phyloP scores from a whole-genome alignment of 257 asterid species.

The Rubia yunnanensis region DNA sequence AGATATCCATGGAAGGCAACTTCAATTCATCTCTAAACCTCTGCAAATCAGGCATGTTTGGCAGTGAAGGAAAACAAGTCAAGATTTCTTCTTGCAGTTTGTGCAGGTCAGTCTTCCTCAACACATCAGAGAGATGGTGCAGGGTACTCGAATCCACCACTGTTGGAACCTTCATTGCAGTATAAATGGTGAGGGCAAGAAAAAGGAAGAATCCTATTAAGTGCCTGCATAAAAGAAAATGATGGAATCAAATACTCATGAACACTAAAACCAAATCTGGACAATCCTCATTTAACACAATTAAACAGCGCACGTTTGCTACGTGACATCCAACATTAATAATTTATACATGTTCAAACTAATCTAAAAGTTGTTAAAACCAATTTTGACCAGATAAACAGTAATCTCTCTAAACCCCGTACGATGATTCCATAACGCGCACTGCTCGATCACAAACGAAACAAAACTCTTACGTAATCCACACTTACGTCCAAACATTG shows the following conservation, averaged over 20 bases:
- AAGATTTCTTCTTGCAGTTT: constrained; percentile 51
- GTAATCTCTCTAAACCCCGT: neutral
- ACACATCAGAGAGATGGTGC: constrained; percentile 50
- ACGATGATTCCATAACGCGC: neutral
- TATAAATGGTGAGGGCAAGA: constrained; percentile 79
- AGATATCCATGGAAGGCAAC: constrained; percentile 40
- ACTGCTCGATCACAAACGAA: no score
- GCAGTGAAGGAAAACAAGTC: constrained; percentile 72
- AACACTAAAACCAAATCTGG: neutral
- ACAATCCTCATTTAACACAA: neutral
- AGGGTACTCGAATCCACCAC: constrained; percentile 58
- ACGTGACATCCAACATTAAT: no score
- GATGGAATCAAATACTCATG: neutral
- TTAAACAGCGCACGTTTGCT: neutral
- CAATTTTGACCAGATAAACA: neutral
- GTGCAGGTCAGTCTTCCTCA: constrained; percentile 71
- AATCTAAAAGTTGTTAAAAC: neutral
- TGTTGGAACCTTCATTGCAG: constrained; percentile 68
- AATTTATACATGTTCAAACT: neutral
- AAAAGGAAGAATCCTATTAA: constrained; percentile 96
- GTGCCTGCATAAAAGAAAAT: constrained; percentile 52
- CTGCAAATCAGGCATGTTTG: constrained; percentile 68
- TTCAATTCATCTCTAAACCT: constrained; percentile 46
- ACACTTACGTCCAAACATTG: constrained; percentile 91
- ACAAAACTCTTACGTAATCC: neutral